Conservation (phyloP, 1,284 basidiomycete genomes). For the Malassezia globosa region DNA sequence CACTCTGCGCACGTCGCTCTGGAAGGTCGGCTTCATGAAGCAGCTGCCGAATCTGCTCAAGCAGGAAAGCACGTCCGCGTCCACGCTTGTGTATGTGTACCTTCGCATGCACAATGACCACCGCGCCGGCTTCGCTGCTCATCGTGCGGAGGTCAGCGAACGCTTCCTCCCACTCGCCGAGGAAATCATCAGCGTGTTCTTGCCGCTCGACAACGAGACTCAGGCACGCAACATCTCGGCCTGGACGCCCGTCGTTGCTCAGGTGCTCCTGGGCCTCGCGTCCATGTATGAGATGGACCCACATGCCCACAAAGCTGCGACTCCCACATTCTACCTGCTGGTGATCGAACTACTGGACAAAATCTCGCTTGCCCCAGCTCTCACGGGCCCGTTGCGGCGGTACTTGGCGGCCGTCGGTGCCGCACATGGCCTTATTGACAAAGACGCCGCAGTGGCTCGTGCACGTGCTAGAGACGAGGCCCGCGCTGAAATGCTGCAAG, state of each 20-base stretch:
- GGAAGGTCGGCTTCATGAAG: constrained; percentile 99
- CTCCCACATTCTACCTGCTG: constrained; percentile 36
- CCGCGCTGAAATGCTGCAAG: constrained; percentile 2
- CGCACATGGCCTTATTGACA: constrained; percentile 7
- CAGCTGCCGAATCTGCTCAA: constrained; percentile 95
- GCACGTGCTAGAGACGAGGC: constrained; percentile 11
- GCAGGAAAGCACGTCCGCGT: constrained; percentile 92
- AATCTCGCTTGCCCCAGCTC: constrained; percentile 10
- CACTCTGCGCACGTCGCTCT: constrained; percentile 84
- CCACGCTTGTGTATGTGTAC: constrained; percentile 83
- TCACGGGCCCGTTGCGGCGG: constrained; percentile 10
- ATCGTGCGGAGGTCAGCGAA: constrained; percentile 70
- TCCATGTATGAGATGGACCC: constrained; percentile 10
- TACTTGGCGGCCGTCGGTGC: constrained; percentile 14
- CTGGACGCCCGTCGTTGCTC: constrained; percentile 93
- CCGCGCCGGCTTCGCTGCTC: constrained; percentile 69
- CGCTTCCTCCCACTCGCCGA: constrained; percentile 85
- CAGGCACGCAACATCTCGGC: constrained; percentile 91
- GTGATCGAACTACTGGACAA: constrained; percentile 40
- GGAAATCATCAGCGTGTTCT: constrained; percentile 80
- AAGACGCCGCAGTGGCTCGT: constrained; percentile 7
- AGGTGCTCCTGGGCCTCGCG: constrained; percentile 74
- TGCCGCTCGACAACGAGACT: constrained; percentile 74
- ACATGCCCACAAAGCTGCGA: constrained; percentile 23
- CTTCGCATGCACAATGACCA: constrained; percentile 86